A percentile compares a stretch with the other conserved stretches of the same genome.
phyloP scores from a whole-genome alignment of 2,329 filamentous ascomycete genomes.

The Pleochaeta shiraiana region DNA sequence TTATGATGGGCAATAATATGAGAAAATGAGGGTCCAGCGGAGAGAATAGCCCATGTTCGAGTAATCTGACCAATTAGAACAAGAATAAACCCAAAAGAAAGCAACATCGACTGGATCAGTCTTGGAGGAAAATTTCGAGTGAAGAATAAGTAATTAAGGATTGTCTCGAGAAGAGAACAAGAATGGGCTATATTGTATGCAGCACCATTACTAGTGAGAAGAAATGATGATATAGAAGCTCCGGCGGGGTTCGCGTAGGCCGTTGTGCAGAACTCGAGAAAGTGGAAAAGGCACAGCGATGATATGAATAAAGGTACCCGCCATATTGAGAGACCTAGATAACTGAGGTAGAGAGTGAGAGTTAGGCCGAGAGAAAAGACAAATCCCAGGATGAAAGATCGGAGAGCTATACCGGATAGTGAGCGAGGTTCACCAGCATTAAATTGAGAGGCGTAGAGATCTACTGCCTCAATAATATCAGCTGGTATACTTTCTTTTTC shows the following conservation, averaged over 20 bases:
- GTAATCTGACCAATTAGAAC: slow-evolving; percentile 50
- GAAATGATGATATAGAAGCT: slow-evolving; percentile 53
- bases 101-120: slow-evolving; percentile 19
- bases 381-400: slow-evolving; percentile 18
- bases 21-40: slow-evolving; percentile 83
- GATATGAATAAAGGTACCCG: slow-evolving; percentile 43
- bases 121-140: slow-evolving; percentile 19
- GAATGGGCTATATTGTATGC: slow-evolving; percentile 69
- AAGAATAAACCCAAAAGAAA: slow-evolving; percentile 36
- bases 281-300: slow-evolving; percentile 66
- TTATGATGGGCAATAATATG: slow-evolving; percentile 58
- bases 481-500: no score
- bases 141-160: slow-evolving; percentile 35
- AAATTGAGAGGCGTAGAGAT: slow-evolving; percentile 15
- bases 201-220: slow-evolving; percentile 66
- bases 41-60: slow-evolving; percentile 66
- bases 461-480: slow-evolving; percentile 11
- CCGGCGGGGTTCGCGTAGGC: slow-evolving; percentile 60
- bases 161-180: slow-evolving; percentile 50
- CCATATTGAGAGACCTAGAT: slow-evolving; percentile 24
- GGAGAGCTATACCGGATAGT: slow-evolving; percentile 20
- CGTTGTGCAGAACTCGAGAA: slow-evolving; percentile 87
- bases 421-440: slow-evolving; percentile 15
- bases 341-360: slow-evolving; percentile 13
- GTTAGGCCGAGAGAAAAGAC: slow-evolving; percentile 9